phyloP scores from a whole-genome alignment of 805 yeast genomes.

The Monosporozyma siamensis region DNA sequence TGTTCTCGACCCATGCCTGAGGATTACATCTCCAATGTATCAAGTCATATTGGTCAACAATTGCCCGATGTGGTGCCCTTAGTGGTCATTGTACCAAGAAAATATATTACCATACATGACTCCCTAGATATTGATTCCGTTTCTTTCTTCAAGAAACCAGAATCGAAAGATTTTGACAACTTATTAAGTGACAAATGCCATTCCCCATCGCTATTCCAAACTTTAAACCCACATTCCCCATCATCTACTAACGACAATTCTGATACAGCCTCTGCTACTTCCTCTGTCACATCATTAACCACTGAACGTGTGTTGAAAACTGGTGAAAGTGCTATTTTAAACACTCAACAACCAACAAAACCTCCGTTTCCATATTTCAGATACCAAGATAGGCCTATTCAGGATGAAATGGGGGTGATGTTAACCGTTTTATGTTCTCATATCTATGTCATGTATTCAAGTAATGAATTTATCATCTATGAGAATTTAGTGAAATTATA shows the following conservation, averaged over 20 bases:
- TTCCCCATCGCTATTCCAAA: constrained; percentile 31
- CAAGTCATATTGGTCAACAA: constrained; percentile 41
- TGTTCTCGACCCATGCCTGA: constrained; percentile 60
- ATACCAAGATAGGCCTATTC: constrained; percentile 35
- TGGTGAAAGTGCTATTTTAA: constrained; percentile 9
- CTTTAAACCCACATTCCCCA: constrained; percentile 15
- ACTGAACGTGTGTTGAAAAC: too few species aligned
- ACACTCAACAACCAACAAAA: constrained; percentile 24
- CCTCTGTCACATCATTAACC: too few species aligned
- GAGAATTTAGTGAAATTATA: constrained; percentile 46
- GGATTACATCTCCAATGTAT: constrained; percentile 46
- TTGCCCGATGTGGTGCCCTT: constrained; percentile 48
- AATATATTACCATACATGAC: constrained; percentile 37
- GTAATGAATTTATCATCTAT: constrained; percentile 58
- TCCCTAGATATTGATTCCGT: constrained; percentile 36
- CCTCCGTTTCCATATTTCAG: constrained; percentile 52
- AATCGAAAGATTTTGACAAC: constrained; percentile 14
- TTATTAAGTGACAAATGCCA: constrained; percentile 7
- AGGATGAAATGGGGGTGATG: constrained; percentile 50
- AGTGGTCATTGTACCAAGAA: constrained; percentile 54
- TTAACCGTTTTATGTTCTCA: constrained; percentile 51
- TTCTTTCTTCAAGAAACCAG: constrained; percentile 28
- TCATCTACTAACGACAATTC: constrained; percentile 25
- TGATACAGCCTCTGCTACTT: background rate
- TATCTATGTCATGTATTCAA: constrained; percentile 59